These are phyloP conservation scores for Candida caryicola DNA, from an alignment of 805 yeast species.

Conservation along the genomic window DNA sequence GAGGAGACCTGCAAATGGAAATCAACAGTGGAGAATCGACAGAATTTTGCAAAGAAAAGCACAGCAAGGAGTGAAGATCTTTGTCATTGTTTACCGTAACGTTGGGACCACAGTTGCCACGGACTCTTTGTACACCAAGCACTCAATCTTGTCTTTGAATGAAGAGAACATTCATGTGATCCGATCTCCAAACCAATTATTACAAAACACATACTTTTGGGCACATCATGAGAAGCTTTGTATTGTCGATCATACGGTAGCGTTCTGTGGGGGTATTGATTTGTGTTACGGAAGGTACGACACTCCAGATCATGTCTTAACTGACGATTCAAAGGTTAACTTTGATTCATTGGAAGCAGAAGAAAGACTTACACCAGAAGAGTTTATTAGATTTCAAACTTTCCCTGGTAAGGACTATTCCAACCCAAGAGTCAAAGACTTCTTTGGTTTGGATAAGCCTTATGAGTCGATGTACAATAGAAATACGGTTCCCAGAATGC, in stretches of 20 bases:
- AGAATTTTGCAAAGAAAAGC: conserved; percentile 86
- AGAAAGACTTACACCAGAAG: conserved; percentile 36
- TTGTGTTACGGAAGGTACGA: conserved; percentile 94
- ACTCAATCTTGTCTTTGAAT: conserved; percentile 81
- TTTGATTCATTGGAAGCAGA: conserved; percentile 30
- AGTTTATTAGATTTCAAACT: conserved; percentile 51
- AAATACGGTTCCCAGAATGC: conserved; percentile 83
- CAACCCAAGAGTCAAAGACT: conserved; percentile 90
- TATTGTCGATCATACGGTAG: conserved; percentile 81
- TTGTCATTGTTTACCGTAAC: conserved; percentile 87
- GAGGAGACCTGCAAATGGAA: conserved; percentile 92
- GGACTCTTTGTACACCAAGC: conserved; percentile 92
- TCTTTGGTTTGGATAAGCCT: conserved; percentile 75
- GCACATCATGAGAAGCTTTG: conserved; percentile 97
- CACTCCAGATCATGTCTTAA: conserved; percentile 90
- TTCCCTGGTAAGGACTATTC: conserved; percentile 98
- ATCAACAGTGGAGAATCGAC: conserved; percentile 91
- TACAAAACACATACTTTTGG: conserved; percentile 94
- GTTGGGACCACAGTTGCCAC: conserved; percentile 92
- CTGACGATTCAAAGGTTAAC: conserved; percentile 59
- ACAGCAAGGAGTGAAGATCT: conserved; percentile 90
- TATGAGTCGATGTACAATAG: conserved; percentile 92
- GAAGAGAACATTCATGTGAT: conserved; percentile 79
- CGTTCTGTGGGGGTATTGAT: conserved; percentile 94
- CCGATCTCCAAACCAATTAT: conserved; percentile 91